Conservation (phyloP, 805 yeast genomes). For the Jamesozyma gamospora region DNA sequence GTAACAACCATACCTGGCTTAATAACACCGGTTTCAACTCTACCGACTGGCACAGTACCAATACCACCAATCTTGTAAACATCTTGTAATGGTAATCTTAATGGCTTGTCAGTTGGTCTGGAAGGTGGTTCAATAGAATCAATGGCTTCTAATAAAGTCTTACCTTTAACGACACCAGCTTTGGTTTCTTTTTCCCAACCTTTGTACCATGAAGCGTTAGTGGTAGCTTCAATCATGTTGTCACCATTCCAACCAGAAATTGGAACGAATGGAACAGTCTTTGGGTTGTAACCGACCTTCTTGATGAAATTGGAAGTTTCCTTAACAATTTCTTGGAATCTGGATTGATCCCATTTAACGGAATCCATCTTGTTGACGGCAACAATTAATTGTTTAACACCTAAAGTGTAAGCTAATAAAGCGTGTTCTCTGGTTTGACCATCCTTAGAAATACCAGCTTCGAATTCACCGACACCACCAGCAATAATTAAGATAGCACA, state of each 20-base stretch:
- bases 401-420: conserved; percentile 78
- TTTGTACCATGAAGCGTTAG: conserved; percentile 84
- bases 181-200: conserved; percentile 76
- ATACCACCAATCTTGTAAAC: conserved; percentile 90
- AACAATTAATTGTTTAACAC: conserved; percentile 79
- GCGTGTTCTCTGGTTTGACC: conserved; percentile 97
- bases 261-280: conserved; percentile 80
- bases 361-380: conserved; percentile 95
- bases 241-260: conserved; percentile 90
- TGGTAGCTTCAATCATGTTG: conserved; percentile 78
- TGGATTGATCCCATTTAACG: conserved; percentile 74
- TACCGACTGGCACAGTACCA: conserved; percentile 88
- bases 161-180: conserved; percentile 61
- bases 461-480: conserved; percentile 91
- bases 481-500: conserved; percentile 93
- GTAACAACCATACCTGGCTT: conserved; percentile 86
- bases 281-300: conserved; percentile 79
- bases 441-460: conserved; percentile 89
- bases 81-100: conserved; percentile 84
- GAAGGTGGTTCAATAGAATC: conserved; percentile 72
- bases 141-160: conserved; percentile 77
- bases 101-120: conserved; percentile 80
- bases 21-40: conserved; percentile 88
- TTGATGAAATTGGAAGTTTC: conserved; percentile 72
- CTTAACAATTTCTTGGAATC: conserved; percentile 70